A percentile compares a stretch with the other conserved stretches of the same genome.
phyloP scores from a whole-genome alignment of 2,329 filamentous ascomycete genomes.

The Fusarium domesticum region DNA sequence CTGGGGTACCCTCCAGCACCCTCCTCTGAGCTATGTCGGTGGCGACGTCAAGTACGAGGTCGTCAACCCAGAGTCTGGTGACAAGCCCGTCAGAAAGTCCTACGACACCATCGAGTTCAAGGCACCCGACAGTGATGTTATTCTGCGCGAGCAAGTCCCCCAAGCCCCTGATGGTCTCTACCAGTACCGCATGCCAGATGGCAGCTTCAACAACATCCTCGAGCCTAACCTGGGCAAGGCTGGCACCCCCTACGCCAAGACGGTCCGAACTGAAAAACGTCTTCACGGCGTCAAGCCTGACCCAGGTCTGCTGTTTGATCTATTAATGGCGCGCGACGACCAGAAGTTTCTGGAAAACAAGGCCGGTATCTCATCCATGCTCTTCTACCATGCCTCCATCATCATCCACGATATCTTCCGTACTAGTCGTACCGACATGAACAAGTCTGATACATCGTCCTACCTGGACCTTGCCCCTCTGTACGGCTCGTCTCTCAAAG shows the following conservation, averaged over 20 bases:
- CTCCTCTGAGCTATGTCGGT: conserved; percentile 46
- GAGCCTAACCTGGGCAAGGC: conserved; percentile 63
- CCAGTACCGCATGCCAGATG: conserved; percentile 38
- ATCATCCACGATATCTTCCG: conserved; percentile 39
- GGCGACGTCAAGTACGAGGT: conserved; percentile 41
- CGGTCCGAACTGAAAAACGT: conserved; percentile 55
- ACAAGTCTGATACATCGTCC: conserved; percentile 65
- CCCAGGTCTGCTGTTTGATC: conserved; percentile 65
- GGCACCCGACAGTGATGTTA: conserved; percentile 37
- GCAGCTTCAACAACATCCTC: conserved; percentile 54
- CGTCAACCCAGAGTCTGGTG: conserved; percentile 32
- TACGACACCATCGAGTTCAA: conserved; percentile 40
- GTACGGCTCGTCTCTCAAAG: conserved; percentile 64
- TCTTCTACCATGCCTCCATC: conserved; percentile 73
- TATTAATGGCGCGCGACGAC: conserved; percentile 57
- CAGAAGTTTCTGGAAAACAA: conserved; percentile 59
- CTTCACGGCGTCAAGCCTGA: conserved; percentile 62
- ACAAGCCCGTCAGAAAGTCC: conserved; percentile 31
- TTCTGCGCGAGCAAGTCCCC: conserved; percentile 37
- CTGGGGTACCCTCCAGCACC: conserved; percentile 54
- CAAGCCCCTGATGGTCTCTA: conserved; percentile 36
- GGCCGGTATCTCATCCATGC: conserved; percentile 69
- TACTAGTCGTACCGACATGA: conserved; percentile 56
- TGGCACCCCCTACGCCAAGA: conserved; percentile 65
- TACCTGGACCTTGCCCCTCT: conserved; percentile 72